Conservation (phyloP, 768 basidiomycete species). For the Saitozyma sp. region DNA sequence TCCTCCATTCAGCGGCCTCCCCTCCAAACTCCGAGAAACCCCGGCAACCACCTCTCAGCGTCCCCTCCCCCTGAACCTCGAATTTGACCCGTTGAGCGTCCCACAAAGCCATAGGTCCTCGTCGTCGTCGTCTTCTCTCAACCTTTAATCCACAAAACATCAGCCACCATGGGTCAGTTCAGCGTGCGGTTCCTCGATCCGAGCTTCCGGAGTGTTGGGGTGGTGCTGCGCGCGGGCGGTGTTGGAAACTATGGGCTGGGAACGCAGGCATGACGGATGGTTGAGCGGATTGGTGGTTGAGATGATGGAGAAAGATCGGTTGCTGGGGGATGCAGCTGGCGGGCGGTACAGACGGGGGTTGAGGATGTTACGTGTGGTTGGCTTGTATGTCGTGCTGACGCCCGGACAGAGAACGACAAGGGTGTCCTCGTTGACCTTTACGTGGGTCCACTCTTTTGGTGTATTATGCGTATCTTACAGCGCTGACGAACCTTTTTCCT, state of each 20-base stretch:
- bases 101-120: no score
- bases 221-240: background rate
- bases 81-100: background rate
- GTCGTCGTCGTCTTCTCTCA: background rate
- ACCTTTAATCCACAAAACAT: slow-evolving; percentile 18
- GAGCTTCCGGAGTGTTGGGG: no score
- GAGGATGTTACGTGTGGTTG: no score
- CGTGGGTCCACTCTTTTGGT: slow-evolving; percentile 57
- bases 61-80: background rate
- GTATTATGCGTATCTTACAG: no score
- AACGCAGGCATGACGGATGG: slow-evolving; percentile 2
- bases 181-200: no score
- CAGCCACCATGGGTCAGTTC: slow-evolving; percentile 44
- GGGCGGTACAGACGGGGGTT: no score
- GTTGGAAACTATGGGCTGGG: background rate
- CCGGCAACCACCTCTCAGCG: slow-evolving; percentile 1
- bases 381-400: slow-evolving; percentile 10
- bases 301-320: no score
- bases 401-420: slow-evolving; percentile 56
- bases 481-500: background rate
- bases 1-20: background rate
- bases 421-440: slow-evolving; percentile 99
- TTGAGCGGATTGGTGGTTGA: no score
- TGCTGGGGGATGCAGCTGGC: no score
- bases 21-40: slow-evolving; percentile 30